A percentile compares a stretch with the other conserved stretches of the same genome.
Conservation (phyloP, 2,329 filamentous ascomycete species). For the Fusarium algeriense region DNA sequence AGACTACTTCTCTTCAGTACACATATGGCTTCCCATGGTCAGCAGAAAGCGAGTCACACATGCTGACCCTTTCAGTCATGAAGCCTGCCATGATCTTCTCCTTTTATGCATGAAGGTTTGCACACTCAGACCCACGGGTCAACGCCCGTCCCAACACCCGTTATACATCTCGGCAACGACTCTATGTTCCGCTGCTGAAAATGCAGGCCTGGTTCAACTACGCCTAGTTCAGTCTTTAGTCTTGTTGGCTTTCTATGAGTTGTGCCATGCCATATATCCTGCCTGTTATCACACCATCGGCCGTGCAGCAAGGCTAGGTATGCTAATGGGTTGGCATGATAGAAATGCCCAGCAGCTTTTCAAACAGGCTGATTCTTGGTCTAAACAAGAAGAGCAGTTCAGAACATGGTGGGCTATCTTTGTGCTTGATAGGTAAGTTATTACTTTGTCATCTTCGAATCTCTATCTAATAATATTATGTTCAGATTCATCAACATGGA, state of each 20-base stretch:
- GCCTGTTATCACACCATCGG: slow-evolving; percentile 11
- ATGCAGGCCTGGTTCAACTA: neutral
- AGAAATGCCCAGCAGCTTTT: slow-evolving; percentile 10
- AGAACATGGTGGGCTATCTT: slow-evolving; percentile 17
- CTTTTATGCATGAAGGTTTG: slow-evolving; percentile 17
- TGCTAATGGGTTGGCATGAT: slow-evolving; percentile 6
- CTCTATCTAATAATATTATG: neutral
- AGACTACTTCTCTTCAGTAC: slow-evolving; percentile 6
- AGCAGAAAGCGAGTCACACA: slow-evolving; percentile 8
- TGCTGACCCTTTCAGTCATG: slow-evolving; percentile 7
- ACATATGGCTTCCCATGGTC: slow-evolving; percentile 14
- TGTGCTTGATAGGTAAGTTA: slow-evolving; percentile 6
- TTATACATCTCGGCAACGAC: slow-evolving; percentile 3
- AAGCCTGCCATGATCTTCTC: slow-evolving; percentile 11
- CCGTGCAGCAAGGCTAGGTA: slow-evolving; percentile 6
- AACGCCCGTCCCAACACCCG: neutral
- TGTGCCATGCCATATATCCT: slow-evolving; percentile 14
- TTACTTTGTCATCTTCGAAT: neutral
- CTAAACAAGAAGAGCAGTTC: slow-evolving; percentile 7
- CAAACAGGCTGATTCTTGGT: slow-evolving; percentile 11
- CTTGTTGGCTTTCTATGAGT: slow-evolving; percentile 8
- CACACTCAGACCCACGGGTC: neutral
- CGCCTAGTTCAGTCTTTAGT: slow-evolving; percentile 1
- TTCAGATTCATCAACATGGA: neutral
- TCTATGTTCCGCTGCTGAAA: slow-evolving; percentile 8